A percentile compares a stretch with the other conserved stretches of the same genome.
Evolutionary conservation across 2,329 filamentous ascomycete genomes (phyloP).

Genomic region (Talaromyces sp.): DNA sequence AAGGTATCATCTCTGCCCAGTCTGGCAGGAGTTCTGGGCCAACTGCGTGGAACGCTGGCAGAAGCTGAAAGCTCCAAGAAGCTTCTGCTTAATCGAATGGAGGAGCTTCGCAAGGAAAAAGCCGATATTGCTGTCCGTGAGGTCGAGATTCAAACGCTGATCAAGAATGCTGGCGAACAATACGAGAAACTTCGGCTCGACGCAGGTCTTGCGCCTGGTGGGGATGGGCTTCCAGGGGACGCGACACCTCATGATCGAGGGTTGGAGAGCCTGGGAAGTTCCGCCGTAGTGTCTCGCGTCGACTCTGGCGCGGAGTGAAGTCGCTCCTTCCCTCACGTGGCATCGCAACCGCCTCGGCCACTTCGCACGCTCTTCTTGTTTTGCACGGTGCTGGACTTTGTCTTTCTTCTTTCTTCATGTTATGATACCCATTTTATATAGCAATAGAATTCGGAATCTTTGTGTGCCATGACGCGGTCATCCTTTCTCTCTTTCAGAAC

Average conservation of each 20-base stretch:
- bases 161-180: constrained; percentile 74
- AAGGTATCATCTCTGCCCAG: constrained; percentile 74
- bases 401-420: constrained; percentile 10
- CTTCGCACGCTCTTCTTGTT: background rate
- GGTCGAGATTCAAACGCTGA: constrained; percentile 69
- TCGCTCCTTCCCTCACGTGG: background rate
- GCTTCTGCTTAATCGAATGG: constrained; percentile 58
- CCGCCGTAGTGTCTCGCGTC: constrained; percentile 21
- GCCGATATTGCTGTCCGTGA: constrained; percentile 64
- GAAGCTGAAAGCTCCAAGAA: constrained; percentile 61
- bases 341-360: background rate
- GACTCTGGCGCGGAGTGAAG: constrained; percentile 23
- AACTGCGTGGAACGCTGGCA: constrained; percentile 57
- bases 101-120: constrained; percentile 64
- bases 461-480: constrained; percentile 22
- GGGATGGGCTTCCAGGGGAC: constrained; percentile 19
- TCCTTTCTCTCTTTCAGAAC: constrained; percentile 28
- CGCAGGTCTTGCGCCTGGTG: constrained; percentile 27
- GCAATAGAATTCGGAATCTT: constrained; percentile 16
- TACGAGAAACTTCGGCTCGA: constrained; percentile 56
- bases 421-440: constrained; percentile 16
- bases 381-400: background rate
- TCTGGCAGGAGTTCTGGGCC: constrained; percentile 60
- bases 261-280: constrained; percentile 33
- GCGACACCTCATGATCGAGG: constrained; percentile 29